Evolutionary conservation across 2,329 filamentous ascomycete species (phyloP).

Genomic region (Penicillium sp.): DNA sequence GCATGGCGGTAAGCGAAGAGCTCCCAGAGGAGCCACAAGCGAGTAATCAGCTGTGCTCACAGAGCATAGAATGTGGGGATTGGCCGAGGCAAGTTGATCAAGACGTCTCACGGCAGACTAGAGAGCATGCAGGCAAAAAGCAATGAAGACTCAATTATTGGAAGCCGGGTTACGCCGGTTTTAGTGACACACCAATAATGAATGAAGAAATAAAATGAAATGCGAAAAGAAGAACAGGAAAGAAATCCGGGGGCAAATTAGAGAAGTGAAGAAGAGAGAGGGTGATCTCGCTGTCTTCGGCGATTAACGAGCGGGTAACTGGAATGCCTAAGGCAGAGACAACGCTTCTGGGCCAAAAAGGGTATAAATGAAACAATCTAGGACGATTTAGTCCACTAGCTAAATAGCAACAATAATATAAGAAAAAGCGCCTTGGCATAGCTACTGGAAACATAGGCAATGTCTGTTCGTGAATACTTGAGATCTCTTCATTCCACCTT

Average conservation of each 20-base stretch:
- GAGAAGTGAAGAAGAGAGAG: constrained; percentile 8
- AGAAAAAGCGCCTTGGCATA: not conserved
- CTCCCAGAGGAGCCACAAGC: constrained; percentile 16
- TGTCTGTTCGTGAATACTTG: not conserved
- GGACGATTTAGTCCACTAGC: not conserved
- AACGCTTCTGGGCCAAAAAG: not conserved
- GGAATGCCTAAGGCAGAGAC: not conserved
- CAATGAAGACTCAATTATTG: constrained; percentile 18
- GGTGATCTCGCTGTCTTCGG: constrained; percentile 18
- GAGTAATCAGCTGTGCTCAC: constrained; percentile 21
- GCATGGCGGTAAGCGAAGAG: constrained; percentile 22
- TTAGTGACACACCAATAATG: not conserved
- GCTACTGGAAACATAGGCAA: not conserved
- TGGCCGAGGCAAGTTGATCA: constrained; percentile 20
- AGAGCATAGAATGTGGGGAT: constrained; percentile 25
- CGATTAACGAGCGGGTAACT: constrained; percentile 15
- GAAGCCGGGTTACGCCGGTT: constrained; percentile 10
- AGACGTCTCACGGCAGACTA: constrained; percentile 25
- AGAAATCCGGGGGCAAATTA: constrained; percentile 1
- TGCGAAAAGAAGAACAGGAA: not conserved
- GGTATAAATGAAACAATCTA: not conserved
- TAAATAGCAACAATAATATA: not conserved
- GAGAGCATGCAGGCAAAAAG: constrained; percentile 24
- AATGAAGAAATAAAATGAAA: not conserved
- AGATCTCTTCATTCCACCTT: not conserved